These are phyloP conservation scores for Cyclotella baltica DNA, from an alignment of 108 stramenopile species.

Conservation along the genomic window DNA sequence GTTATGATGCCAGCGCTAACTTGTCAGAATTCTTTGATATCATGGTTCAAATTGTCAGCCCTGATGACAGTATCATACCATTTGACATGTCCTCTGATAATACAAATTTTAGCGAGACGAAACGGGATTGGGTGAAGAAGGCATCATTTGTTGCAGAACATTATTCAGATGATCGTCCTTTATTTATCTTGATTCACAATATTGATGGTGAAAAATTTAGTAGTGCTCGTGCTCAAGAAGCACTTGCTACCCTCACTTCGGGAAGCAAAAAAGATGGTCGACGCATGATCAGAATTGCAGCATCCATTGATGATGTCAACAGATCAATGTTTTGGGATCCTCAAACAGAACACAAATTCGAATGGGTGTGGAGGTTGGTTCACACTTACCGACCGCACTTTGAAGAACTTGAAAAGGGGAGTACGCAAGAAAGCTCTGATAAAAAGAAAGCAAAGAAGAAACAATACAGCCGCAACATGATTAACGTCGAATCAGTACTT, in stretches of 20 bases:
- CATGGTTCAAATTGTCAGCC: constrained; percentile 14
- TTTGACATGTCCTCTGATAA: constrained; percentile 49
- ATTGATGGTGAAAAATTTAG: constrained; percentile 74
- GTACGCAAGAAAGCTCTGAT: constrained; percentile 14
- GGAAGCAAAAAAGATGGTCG: constrained; percentile 54
- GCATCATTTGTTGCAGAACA: constrained; percentile 59
- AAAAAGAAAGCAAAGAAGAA: constrained; percentile 36
- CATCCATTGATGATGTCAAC: constrained; percentile 81
- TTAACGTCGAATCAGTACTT: constrained; percentile 41
- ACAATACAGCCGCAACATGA: constrained; percentile 8
- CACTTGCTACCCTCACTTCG: constrained; percentile 62
- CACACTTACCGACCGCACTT: constrained; percentile 73
- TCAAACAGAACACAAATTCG: constrained; percentile 40
- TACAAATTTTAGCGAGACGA: constrained; percentile 36
- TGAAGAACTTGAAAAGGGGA: constrained; percentile 58
- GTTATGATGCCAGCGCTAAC: constrained; percentile 52
- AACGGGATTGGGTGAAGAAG: constrained; percentile 39
- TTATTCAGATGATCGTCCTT: constrained; percentile 51
- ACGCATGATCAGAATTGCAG: constrained; percentile 68
- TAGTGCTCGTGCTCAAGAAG: constrained; percentile 60
- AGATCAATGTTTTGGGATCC: constrained; percentile 59
- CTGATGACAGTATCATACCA: neutral
- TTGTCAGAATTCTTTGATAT: constrained; percentile 58
- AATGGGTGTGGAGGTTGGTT: constrained; percentile 60
- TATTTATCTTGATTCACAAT: constrained; percentile 76